A percentile compares a stretch with the other conserved stretches of the same genome.
These are phyloP conservation scores for Neurospora sp. DNA, from an alignment of 495 filamentous ascomycete genomes.

Conservation along the genomic window DNA sequence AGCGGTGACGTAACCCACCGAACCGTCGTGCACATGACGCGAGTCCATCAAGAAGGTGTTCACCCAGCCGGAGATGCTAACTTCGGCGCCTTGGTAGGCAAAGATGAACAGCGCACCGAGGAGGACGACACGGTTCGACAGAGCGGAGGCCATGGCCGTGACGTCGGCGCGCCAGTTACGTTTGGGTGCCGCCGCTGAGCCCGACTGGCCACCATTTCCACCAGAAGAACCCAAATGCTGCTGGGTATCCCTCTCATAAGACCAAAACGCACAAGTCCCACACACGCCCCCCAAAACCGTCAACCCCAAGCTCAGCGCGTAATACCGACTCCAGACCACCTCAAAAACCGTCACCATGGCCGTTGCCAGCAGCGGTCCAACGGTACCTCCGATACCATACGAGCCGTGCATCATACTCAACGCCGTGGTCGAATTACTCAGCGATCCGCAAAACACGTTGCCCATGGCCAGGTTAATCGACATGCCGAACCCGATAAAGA, in stretches of 20 bases:
- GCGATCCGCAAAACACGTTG: constrained; percentile 65
- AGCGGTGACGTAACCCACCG: constrained; percentile 70
- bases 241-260: constrained; percentile 32
- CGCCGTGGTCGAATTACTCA: constrained; percentile 50
- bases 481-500: constrained; percentile 56
- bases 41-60: constrained; percentile 66
- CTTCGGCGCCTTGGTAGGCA: constrained; percentile 71
- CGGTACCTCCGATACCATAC: constrained; percentile 64
- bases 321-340: constrained; percentile 49
- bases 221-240: not conserved
- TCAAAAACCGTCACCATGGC: constrained; percentile 41
- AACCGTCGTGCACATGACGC: constrained; percentile 52
- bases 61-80: constrained; percentile 71
- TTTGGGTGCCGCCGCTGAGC: no score
- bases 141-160: constrained; percentile 25
- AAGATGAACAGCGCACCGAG: constrained; percentile 71
- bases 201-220: constrained; percentile 5
- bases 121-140: constrained; percentile 52
- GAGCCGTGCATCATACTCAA: constrained; percentile 56
- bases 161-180: constrained; percentile 1
- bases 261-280: constrained; percentile 50
- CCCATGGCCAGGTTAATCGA: constrained; percentile 59
- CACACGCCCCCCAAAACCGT: constrained; percentile 37
- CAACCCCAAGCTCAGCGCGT: constrained; percentile 44
- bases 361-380: constrained; percentile 63